Evolutionary conservation across 1,284 basidiomycete species (phyloP).

Genomic region (Phenoliferia sp.): DNA sequence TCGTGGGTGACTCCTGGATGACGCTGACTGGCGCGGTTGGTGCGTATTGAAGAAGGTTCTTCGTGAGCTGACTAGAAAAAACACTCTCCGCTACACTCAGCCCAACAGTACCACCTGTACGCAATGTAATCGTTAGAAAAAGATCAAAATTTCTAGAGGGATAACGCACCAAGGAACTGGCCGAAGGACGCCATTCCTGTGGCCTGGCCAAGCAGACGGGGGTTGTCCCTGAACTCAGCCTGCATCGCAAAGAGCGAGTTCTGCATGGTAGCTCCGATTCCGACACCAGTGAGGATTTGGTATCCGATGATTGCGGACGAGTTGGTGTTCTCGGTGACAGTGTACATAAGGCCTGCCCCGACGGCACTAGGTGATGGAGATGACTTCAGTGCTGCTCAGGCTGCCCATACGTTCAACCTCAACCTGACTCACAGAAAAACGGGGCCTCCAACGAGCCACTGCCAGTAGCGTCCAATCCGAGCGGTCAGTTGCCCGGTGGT

Average conservation of each 20-base stretch:
- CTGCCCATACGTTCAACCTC: no score
- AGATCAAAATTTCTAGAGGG: no score
- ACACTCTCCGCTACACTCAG: slow-evolving; percentile 25
- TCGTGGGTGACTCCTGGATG: slow-evolving; percentile 20
- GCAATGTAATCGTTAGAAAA: no score
- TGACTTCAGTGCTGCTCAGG: no score
- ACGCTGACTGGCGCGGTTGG: slow-evolving; percentile 12
- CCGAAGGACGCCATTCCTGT: slow-evolving; percentile 22
- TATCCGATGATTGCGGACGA: slow-evolving; percentile 47
- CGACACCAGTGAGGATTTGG: slow-evolving; percentile 45
- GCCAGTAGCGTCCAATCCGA: slow-evolving; percentile 44
- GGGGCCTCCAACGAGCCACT: slow-evolving; percentile 42
- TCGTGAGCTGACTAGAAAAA: slow-evolving; percentile 17
- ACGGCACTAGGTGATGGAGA: no score
- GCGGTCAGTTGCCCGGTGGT: slow-evolving; percentile 26
- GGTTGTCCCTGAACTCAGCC: slow-evolving; percentile 25
- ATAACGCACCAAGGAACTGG: slow-evolving; percentile 19
- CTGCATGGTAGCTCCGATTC: slow-evolving; percentile 25
- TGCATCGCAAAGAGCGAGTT: slow-evolving; percentile 29
- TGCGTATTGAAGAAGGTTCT: slow-evolving; percentile 26
- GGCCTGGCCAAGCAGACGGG: slow-evolving; percentile 19
- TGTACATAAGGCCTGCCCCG: slow-evolving; percentile 50
- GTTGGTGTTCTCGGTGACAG: slow-evolving; percentile 41
- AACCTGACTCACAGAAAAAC: slow-evolving; percentile 38
- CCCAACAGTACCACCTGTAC: slow-evolving; percentile 10